Base-by-base conservation (phyloP, 371 early-diverging fungal genomes). In the Circinella minor region DNA sequence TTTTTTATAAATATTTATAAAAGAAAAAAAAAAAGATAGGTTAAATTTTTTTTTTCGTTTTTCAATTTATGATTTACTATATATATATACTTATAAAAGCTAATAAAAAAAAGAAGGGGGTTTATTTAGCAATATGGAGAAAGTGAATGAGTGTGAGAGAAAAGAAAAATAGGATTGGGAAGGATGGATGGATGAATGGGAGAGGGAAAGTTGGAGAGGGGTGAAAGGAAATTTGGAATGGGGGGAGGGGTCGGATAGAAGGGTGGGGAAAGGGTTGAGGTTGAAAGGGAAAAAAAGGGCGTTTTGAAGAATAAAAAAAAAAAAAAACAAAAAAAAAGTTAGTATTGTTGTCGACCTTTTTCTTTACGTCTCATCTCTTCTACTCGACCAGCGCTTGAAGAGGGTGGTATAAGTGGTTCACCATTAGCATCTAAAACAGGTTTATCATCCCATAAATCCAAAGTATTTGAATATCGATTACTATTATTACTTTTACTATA, bases 301-400 rank as follows among this genome's bases (percentile, higher is more conserved):
- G n/a, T n/a, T n/a, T n/a, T n/a, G n/a, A n/a, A 47, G 9, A 15
- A 47, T 1, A 47, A 15, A 47, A 47, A 47, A 15, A 47, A 1
- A 47, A 15, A 47, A 1, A 47, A 47, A 15, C 1, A 47, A 47
- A 47, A 9, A 47, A 47, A 15, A 15, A 11, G 39, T 27, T 46
- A 38, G 10, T 7, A 18, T 36, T 18, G 63, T 43, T 62, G 37
- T 27, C 38, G 15, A 7, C 39, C 39, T 20, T 63, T 18, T 17
- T 65, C 5, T 3, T 37, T 65, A 5, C 54, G 49, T 49, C 54
- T 34, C 6, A 47, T 10, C 37, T 65, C 65, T 54, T 65, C 65
- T 17, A 48, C 14, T 11, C 55, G 65, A 2, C 65, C 65, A 27
- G 49, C 65, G 51, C 65, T 65, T 17, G 54, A 51, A 34, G 65